Evolutionary conservation across 306 rosid genomes (phyloP).

Genomic region (Castanea crenata): DNA sequence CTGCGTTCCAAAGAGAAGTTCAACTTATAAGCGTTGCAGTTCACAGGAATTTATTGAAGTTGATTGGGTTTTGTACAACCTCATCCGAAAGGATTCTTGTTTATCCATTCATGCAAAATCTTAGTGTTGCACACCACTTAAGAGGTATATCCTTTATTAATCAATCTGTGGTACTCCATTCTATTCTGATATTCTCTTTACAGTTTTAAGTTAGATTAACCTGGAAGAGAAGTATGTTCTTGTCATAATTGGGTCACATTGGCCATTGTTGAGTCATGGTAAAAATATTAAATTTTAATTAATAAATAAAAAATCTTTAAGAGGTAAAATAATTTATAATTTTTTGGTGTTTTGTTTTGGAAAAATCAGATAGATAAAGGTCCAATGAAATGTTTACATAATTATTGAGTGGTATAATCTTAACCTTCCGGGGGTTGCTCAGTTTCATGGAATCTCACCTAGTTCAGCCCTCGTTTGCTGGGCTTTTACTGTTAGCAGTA

Average conservation of each 20-base stretch:
- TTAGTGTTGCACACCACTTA: slow-evolving; percentile 76
- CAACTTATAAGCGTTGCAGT: slow-evolving; percentile 85
- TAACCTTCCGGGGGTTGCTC: background rate
- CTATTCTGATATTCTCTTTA: background rate
- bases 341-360: background rate
- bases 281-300: too few relatives aligned
- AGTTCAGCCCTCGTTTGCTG: background rate
- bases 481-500: background rate
- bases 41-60: slow-evolving; percentile 77
- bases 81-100: slow-evolving; percentile 88
- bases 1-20: slow-evolving; percentile 91
- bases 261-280: too few relatives aligned
- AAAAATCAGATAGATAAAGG: background rate
- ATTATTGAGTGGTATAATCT: background rate
- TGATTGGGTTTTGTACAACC: slow-evolving; percentile 82
- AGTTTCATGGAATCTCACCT: background rate
- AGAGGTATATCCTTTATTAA: slow-evolving; percentile 54
- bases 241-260: background rate
- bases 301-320: too few relatives aligned
- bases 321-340: background rate
- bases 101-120: slow-evolving; percentile 94
- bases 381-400: background rate
- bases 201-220: background rate
- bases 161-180: background rate
- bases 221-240: background rate